Conservation (phyloP, 768 basidiomycete species). For the Imleria badia region DNA sequence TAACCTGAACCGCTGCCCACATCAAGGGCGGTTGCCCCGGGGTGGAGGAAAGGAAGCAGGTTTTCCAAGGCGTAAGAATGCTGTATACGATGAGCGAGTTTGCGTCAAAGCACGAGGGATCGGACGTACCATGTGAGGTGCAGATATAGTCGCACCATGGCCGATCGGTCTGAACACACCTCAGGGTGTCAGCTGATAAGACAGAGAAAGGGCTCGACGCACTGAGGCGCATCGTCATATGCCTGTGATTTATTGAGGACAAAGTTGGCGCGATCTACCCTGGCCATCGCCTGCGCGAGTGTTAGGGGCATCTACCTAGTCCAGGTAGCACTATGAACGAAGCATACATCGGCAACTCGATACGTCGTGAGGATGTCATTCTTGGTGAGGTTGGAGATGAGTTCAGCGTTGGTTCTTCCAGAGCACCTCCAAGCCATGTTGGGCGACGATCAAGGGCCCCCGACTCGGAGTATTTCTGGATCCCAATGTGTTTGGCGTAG, state of each 20-base stretch:
- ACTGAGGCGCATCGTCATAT: slow-evolving; percentile 82
- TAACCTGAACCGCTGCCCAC: slow-evolving; percentile 91
- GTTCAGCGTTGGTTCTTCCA: slow-evolving; percentile 68
- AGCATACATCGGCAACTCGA: slow-evolving; percentile 52
- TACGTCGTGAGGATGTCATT: slow-evolving; percentile 58
- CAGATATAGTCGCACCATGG: slow-evolving; percentile 89
- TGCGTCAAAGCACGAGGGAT: background rate
- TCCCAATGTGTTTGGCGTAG: no score
- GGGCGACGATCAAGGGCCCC: background rate
- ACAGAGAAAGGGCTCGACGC: slow-evolving; percentile 30
- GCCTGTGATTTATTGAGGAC: slow-evolving; percentile 51
- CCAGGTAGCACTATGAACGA: background rate
- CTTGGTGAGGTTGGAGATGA: slow-evolving; percentile 64
- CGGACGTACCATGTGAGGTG: slow-evolving; percentile 84
- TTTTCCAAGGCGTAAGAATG: slow-evolving; percentile 86
- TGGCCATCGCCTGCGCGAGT: slow-evolving; percentile 58
- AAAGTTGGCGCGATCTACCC: slow-evolving; percentile 70
- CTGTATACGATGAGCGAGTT: slow-evolving; percentile 34
- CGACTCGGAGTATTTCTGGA: no score
- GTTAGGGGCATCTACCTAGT: background rate
- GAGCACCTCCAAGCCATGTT: slow-evolving; percentile 82
- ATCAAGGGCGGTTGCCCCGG: slow-evolving; percentile 79
- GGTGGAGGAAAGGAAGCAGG: slow-evolving; percentile 67
- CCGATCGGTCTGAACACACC: slow-evolving; percentile 58
- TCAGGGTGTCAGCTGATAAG: background rate